Evolutionary conservation across 148 eudicot genomes (phyloP).

Genomic region (Fagopyrum esculentum): DNA sequence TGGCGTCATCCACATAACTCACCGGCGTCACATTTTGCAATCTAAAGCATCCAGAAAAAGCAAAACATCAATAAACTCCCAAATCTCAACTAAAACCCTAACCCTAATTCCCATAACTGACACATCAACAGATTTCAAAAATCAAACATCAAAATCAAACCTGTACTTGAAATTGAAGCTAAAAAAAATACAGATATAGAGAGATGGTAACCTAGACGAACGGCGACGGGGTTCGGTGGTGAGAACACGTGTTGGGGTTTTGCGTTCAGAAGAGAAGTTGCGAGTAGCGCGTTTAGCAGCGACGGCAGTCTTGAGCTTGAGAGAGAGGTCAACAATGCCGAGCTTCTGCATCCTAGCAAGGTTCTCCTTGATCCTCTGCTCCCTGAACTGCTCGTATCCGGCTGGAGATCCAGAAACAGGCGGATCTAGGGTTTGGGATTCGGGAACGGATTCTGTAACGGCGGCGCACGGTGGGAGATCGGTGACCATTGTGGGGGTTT

Average conservation of each 20-base stretch:
- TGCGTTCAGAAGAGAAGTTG: slow-evolving; percentile 11
- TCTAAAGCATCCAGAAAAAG: slow-evolving; percentile 26
- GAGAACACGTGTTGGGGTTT: slow-evolving; percentile 12
- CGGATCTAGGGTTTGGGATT: slow-evolving; percentile 6
- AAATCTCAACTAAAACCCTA: not conserved
- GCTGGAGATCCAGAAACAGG: slow-evolving; percentile 5
- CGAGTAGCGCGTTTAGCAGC: slow-evolving; percentile 28
- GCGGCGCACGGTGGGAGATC: not conserved
- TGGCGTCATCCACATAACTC: slow-evolving; percentile 44
- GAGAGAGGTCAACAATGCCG: slow-evolving; percentile 69
- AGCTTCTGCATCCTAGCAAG: slow-evolving; percentile 63
- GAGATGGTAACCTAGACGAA: slow-evolving; percentile 47
- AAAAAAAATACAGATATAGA: not conserved
- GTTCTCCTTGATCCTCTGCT: slow-evolving; percentile 74
- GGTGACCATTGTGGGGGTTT: slow-evolving; percentile 12
- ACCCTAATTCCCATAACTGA: not conserved
- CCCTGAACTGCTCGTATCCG: slow-evolving; percentile 59
- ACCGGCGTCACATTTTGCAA: slow-evolving; percentile 62
- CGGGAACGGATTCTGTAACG: not conserved
- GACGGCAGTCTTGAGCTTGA: slow-evolving; percentile 41
- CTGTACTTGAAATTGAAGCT: not conserved
- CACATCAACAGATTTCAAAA: not conserved
- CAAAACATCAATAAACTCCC: not conserved
- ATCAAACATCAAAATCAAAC: slow-evolving; percentile 10
- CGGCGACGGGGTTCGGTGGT: slow-evolving; percentile 56